These are phyloP conservation scores for Phytophthora kernoviae DNA, from an alignment of 352 stramenopile genomes.

Conservation along the genomic window DNA sequence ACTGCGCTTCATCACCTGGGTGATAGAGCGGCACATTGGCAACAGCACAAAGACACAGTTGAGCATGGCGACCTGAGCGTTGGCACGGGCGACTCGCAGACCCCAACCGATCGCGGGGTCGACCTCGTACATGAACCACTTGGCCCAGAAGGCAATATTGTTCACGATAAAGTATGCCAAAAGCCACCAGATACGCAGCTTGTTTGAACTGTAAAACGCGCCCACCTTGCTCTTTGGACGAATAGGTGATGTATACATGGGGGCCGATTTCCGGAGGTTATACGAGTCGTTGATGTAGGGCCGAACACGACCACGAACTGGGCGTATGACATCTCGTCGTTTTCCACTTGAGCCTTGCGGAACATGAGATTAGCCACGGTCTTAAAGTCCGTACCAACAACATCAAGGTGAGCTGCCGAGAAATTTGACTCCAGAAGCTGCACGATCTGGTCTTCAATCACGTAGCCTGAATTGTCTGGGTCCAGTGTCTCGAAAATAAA, in stretches of 20 bases:
- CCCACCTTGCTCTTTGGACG: slow-evolving; percentile 57
- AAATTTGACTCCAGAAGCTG: slow-evolving; percentile 79
- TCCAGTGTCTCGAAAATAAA: slow-evolving; percentile 90
- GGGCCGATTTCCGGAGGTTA: slow-evolving; percentile 45
- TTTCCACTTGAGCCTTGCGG: slow-evolving; percentile 56
- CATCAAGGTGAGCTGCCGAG: slow-evolving; percentile 66
- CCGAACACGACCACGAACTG: slow-evolving; percentile 79
- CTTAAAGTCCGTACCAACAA: slow-evolving; percentile 74
- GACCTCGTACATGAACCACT: slow-evolving; percentile 74
- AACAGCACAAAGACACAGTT: slow-evolving; percentile 80
- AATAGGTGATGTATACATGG: slow-evolving; percentile 35
- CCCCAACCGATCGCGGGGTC: slow-evolving; percentile 79
- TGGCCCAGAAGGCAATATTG: slow-evolving; percentile 73
- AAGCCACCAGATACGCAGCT: slow-evolving; percentile 83
- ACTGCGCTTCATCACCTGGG: slow-evolving; percentile 71
- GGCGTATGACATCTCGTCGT: slow-evolving; percentile 69
- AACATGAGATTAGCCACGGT: slow-evolving; percentile 75
- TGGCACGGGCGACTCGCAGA: slow-evolving; percentile 69
- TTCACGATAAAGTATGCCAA: slow-evolving; percentile 73
- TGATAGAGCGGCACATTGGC: slow-evolving; percentile 82
- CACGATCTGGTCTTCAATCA: slow-evolving; percentile 69
- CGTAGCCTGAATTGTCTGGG: slow-evolving; percentile 46
- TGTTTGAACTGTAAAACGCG: slow-evolving; percentile 73
- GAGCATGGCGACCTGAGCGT: slow-evolving; percentile 78
- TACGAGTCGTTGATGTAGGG: slow-evolving; percentile 68